phyloP scores from a whole-genome alignment of 2,329 filamentous ascomycete genomes.

The Colletotrichum paranaense region DNA sequence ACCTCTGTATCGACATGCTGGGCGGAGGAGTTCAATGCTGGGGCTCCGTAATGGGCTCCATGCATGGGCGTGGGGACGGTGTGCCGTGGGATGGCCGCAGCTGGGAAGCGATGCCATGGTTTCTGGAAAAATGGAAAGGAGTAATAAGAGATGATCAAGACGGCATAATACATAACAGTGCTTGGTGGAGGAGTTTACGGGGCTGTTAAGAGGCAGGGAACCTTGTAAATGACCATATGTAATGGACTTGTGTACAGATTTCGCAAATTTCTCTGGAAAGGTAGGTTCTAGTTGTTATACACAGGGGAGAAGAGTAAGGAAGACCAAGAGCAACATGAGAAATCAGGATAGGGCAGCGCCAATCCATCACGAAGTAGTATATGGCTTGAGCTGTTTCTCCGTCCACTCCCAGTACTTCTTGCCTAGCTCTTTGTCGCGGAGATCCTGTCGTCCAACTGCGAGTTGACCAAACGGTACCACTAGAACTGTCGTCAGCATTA shows the following conservation, averaged over 20 bases:
- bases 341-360: no score
- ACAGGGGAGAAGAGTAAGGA: neutral
- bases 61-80: neutral
- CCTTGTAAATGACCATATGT: neutral
- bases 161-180: neutral
- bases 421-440: conserved; percentile 15
- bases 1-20: neutral
- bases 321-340: no score
- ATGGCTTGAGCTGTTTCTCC: conserved; percentile 29
- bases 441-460: conserved; percentile 13
- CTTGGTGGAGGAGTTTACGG: neutral
- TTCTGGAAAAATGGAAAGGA: neutral
- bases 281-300: no score
- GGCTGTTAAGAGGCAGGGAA: neutral
- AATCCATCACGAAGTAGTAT: neutral
- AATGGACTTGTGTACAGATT: neutral
- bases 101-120: neutral
- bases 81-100: neutral
- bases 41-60: neutral
- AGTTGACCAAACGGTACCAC: conserved; percentile 27
- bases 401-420: conserved; percentile 35
- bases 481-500: conserved; percentile 6
- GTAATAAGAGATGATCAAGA: neutral
- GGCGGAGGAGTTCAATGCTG: neutral
- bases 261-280: neutral